Conservation (phyloP, 495 filamentous ascomycete genomes). For the Coniosporium apollinis region DNA sequence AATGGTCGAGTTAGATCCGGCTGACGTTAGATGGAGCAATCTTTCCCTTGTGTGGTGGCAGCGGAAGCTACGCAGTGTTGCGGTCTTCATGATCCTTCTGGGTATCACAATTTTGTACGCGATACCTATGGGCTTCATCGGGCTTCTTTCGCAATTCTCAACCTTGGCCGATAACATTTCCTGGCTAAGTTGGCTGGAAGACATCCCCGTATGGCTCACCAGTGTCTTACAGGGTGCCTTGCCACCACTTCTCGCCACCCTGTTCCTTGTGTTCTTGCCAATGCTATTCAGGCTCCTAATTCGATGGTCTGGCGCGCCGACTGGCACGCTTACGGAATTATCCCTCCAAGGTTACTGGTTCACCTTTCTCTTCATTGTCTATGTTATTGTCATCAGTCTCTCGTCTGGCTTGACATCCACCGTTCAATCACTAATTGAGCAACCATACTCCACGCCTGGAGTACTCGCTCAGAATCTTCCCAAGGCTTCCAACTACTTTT, state of each 20-base stretch:
- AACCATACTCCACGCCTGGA: conserved; percentile 39
- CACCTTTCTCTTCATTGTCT: conserved; percentile 82
- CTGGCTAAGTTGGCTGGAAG: conserved; percentile 56
- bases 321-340: conserved; percentile 63
- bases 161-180: conserved; percentile 43
- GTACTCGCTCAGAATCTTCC: conserved; percentile 73
- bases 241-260: conserved; percentile 58
- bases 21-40: conserved; percentile 94
- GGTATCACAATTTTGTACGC: conserved; percentile 83
- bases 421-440: conserved; percentile 41
- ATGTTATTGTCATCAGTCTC: conserved; percentile 86
- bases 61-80: conserved; percentile 54
- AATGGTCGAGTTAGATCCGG: conserved; percentile 78
- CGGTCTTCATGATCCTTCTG: conserved; percentile 44
- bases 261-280: conserved; percentile 69
- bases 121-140: conserved; percentile 78
- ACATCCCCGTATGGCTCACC: conserved; percentile 44
- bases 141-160: conserved; percentile 57
- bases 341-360: conserved; percentile 89
- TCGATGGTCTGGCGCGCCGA: conserved; percentile 61
- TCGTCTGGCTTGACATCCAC: conserved; percentile 60
- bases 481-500: conserved; percentile 89
- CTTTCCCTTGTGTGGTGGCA: conserved; percentile 96
- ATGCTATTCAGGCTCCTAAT: conserved; percentile 60
- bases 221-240: conserved; percentile 74